Evolutionary conservation across 169 alveolate species (phyloP).

Genomic region (Blepharisma undulans): DNA sequence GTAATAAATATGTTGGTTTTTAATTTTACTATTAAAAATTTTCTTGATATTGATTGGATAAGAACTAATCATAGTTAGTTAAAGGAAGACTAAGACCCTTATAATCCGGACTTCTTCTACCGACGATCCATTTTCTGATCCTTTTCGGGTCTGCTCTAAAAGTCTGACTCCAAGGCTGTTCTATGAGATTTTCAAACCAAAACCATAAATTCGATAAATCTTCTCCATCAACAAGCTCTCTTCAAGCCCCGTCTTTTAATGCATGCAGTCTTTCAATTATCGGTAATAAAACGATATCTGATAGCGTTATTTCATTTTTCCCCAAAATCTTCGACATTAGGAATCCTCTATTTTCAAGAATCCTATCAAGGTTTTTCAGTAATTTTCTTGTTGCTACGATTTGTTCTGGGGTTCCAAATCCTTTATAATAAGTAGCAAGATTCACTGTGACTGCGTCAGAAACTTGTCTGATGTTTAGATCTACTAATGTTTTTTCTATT

Average conservation of each 20-base stretch:
- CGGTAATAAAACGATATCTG: conserved; percentile 20
- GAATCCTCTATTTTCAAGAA: neutral
- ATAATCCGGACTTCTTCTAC: neutral
- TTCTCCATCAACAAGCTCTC: neutral
- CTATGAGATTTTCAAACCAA: conserved; percentile 18
- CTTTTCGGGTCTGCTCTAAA: neutral
- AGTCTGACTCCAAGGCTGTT: conserved; percentile 2
- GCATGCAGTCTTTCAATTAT: conserved; percentile 15
- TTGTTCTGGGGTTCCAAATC: neutral
- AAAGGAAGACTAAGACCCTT: conserved; percentile 31
- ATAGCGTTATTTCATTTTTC: neutral
- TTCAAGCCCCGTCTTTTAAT: neutral
- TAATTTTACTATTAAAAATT: no score
- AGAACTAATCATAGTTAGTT: conserved; percentile 13
- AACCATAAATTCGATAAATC: neutral
- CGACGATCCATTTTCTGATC: neutral
- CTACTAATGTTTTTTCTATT: neutral
- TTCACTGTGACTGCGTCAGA: neutral
- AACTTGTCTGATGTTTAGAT: neutral
- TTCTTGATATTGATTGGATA: neutral
- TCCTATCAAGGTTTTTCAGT: neutral
- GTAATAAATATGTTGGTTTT: neutral
- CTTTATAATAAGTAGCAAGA: neutral
- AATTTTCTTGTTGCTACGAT: neutral
- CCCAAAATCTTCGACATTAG: neutral